Conservation (phyloP, 2,329 filamentous ascomycete genomes). For the Beauveria rudraprayagi region DNA sequence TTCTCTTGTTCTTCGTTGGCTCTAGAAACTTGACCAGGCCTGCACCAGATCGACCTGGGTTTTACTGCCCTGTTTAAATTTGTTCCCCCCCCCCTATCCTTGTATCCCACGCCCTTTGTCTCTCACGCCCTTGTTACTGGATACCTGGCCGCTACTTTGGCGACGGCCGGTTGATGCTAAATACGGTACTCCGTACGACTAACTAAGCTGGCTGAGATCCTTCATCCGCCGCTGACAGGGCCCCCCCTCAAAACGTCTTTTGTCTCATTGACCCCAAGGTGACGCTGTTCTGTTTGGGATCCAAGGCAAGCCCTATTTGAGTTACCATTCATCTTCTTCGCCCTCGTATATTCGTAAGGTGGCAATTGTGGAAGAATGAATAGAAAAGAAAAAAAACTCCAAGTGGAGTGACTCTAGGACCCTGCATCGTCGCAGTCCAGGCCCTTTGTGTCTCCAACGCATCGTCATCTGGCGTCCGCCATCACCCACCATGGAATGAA, state of each 20-base stretch:
- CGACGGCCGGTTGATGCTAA: background rate
- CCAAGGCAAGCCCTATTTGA: background rate
- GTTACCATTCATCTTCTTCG: background rate
- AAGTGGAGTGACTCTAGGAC: background rate
- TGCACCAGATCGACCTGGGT: background rate
- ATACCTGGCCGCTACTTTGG: background rate
- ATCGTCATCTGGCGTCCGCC: conserved; percentile 3
- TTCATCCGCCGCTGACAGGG: background rate
- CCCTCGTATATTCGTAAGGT: background rate
- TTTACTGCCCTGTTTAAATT: conserved; percentile 1
- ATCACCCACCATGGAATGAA: background rate
- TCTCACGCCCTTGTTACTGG: background rate
- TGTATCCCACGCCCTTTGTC: background rate
- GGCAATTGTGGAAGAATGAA: background rate
- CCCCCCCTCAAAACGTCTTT: background rate
- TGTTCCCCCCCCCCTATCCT: background rate
- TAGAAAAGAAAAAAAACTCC: too few species aligned
- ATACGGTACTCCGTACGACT: background rate
- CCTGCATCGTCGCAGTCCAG: background rate
- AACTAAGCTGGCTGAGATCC: background rate
- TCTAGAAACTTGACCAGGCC: background rate
- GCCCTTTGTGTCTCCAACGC: background rate
- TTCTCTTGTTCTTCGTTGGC: background rate
- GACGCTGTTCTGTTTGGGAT: background rate
- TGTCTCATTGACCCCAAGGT: conserved; percentile 1